A percentile compares a stretch with the other conserved stretches of the same genome.
phyloP scores from a whole-genome alignment of 164 flowering plant genomes.

The Tinospora cordifolia region DNA sequence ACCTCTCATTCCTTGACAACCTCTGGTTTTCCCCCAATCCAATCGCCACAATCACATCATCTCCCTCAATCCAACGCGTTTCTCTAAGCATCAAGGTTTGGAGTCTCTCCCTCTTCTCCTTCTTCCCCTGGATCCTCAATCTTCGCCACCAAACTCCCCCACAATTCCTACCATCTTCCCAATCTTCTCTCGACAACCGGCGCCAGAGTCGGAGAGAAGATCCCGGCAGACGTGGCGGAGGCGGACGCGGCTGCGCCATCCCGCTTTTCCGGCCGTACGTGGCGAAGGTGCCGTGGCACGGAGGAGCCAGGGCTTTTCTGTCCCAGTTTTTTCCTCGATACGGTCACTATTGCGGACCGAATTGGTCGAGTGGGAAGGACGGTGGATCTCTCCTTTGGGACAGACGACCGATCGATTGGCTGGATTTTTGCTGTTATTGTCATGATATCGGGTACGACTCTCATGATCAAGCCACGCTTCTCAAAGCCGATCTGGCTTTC shows the following conservation, averaged over 20 bases:
- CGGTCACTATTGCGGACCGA: slow-evolving; percentile 96
- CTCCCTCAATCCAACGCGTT: slow-evolving; percentile 22
- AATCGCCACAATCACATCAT: slow-evolving; percentile 19
- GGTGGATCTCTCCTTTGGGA: slow-evolving; percentile 82
- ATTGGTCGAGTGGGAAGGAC: slow-evolving; percentile 96
- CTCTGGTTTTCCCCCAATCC: slow-evolving; percentile 17
- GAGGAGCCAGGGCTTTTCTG: slow-evolving; percentile 67
- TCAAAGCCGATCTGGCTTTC: slow-evolving; percentile 86
- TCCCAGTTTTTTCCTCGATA: slow-evolving; percentile 86
- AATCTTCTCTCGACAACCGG: neutral
- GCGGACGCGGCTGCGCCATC: slow-evolving; percentile 14
- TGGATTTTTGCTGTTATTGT: slow-evolving; percentile 92
- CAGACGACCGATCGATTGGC: slow-evolving; percentile 81
- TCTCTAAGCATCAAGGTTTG: slow-evolving; percentile 13
- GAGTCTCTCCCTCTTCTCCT: slow-evolving; percentile 13
- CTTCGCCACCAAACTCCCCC: slow-evolving; percentile 24
- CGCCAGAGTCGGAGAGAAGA: slow-evolving; percentile 23
- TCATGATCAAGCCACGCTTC: slow-evolving; percentile 75
- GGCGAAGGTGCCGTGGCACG: slow-evolving; percentile 88
- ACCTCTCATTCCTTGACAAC: slow-evolving; percentile 16
- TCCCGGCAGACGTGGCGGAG: slow-evolving; percentile 10
- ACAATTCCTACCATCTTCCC: slow-evolving; percentile 26
- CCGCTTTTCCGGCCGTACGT: slow-evolving; percentile 81
- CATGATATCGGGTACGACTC: slow-evolving; percentile 88
- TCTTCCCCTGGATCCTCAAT: slow-evolving; percentile 47